Evolutionary conservation across 345 rosid genomes (phyloP).

Genomic region (Hevea brasiliensis): DNA sequence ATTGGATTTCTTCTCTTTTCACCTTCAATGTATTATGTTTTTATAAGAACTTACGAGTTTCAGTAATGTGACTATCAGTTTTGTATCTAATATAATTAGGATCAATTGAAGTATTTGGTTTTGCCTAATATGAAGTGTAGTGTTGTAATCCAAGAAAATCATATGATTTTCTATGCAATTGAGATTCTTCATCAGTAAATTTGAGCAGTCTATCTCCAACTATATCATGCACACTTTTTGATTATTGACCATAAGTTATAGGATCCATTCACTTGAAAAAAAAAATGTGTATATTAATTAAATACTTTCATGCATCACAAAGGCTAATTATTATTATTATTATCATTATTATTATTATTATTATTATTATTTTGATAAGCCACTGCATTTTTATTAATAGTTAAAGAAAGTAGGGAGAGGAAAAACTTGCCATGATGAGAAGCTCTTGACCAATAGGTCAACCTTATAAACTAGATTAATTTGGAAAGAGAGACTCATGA

Average conservation of each 20-base stretch:
- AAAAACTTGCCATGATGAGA: too few species aligned
- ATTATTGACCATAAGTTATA: slow-evolving; percentile 36
- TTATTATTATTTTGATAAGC: too few species aligned
- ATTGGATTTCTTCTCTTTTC: too few species aligned
- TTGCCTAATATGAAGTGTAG: slow-evolving; percentile 39
- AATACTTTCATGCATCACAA: neutral
- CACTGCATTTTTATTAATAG: too few species aligned
- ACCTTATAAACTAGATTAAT: too few species aligned
- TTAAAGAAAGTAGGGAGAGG: too few species aligned
- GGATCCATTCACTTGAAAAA: slow-evolving; percentile 46
- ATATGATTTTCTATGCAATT: slow-evolving; percentile 34
- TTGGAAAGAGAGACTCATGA: too few species aligned
- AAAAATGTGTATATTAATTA: neutral
- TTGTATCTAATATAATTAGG: slow-evolving; percentile 18
- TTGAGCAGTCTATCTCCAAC: slow-evolving; percentile 33
- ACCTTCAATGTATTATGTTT: too few species aligned
- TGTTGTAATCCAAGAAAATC: slow-evolving; percentile 54
- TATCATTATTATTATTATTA: too few species aligned
- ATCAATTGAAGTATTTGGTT: neutral
- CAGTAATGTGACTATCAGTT: slow-evolving; percentile 25
- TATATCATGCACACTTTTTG: slow-evolving; percentile 26
- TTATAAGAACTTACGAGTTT: slow-evolving; percentile 24
- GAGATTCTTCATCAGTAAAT: slow-evolving; percentile 36
- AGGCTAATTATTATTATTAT: neutral
- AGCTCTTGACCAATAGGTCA: too few species aligned